Base-by-base conservation (phyloP, 2,329 filamentous ascomycete genomes). In the Thielaviopsis populi region DNA sequence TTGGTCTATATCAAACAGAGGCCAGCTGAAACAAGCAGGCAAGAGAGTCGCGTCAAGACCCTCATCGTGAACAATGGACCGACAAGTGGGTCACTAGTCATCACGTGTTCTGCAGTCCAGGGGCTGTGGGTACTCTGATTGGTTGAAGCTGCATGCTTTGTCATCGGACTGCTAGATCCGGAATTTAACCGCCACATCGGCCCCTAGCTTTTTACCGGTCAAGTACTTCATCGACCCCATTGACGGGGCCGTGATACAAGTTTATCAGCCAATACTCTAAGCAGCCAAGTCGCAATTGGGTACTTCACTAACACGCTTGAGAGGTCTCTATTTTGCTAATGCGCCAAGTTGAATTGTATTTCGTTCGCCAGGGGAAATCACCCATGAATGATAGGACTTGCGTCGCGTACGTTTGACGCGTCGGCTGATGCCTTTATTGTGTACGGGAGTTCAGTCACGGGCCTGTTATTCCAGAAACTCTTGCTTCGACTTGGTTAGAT, bases 311-410 rank as follows among this genome's bases (percentile, higher is more conserved):
- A 58, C 42, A 40, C 53, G n/a, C 37, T 7, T 27, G 24, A 43
- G 46, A 22, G 19, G 37, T 22, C n/a, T 50, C n/a, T 40, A 54
- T 11, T 40, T 43, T 10, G 37, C 40, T 40, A 61, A 63, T 66
- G 64, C 64, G 64, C 64, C 64, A 63, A 66, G 41, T 61, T 48
- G 61, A 59, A 66, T 66, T 66, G 64, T n/a, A 60, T 24, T 11
- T 17, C 22, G 7, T 7, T 10, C 8, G 19, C 19, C 19, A n/a
- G 24, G 15, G 24, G 42, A 30, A 37, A 37, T 19, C 8, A 5
- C 5, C 8, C 41, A 27, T 46, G 30, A 60, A 43, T 19, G 5
- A 15, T 24, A 56, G 30, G n/a, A 24, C 15, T 61, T 41, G 40
- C 48, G 41, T 66, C 64, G 64, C 64, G 64, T 66, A 46, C 58